These are phyloP conservation scores for Colletotrichum caudatum DNA, from an alignment of 2,329 filamentous ascomycete species.

Conservation along the genomic window DNA sequence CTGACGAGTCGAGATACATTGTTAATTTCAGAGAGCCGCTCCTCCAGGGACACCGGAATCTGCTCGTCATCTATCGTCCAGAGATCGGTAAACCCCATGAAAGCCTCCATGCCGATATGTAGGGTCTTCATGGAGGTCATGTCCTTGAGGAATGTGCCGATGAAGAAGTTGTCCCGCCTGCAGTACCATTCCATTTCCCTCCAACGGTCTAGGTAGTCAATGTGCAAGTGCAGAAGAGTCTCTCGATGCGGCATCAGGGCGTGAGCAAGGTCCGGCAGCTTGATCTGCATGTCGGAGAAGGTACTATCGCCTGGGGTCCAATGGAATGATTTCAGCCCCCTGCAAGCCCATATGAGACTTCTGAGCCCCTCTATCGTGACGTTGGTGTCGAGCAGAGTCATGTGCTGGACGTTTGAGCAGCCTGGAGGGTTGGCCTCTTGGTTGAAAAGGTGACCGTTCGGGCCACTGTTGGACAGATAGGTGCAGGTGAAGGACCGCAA, in stretches of 20 bases:
- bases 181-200: not conserved
- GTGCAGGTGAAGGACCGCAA: not conserved
- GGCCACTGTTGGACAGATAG: conserved; percentile 10
- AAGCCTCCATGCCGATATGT: conserved; percentile 18
- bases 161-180: not conserved
- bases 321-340: not conserved
- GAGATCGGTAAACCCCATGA: conserved; percentile 8
- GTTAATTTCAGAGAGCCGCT: not conserved
- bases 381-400: conserved; percentile 12
- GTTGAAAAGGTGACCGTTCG: conserved; percentile 18
- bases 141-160: conserved; percentile 1
- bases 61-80: not conserved
- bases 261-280: not conserved
- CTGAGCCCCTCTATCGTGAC: conserved; percentile 4
- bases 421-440: conserved; percentile 5
- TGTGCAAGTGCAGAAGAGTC: not conserved
- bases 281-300: conserved; percentile 21
- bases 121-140: conserved; percentile 9
- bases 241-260: not conserved
- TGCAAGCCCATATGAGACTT: conserved; percentile 6
- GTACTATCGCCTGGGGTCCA: conserved; percentile 17
- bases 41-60: not conserved
- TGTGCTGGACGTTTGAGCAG: conserved; percentile 10
- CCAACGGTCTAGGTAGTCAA: conserved; percentile 11
- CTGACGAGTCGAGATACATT: not conserved